These are phyloP conservation scores for Apostasia shenzhenica DNA, from an alignment of 106 monocot genomes.

Conservation along the genomic window DNA sequence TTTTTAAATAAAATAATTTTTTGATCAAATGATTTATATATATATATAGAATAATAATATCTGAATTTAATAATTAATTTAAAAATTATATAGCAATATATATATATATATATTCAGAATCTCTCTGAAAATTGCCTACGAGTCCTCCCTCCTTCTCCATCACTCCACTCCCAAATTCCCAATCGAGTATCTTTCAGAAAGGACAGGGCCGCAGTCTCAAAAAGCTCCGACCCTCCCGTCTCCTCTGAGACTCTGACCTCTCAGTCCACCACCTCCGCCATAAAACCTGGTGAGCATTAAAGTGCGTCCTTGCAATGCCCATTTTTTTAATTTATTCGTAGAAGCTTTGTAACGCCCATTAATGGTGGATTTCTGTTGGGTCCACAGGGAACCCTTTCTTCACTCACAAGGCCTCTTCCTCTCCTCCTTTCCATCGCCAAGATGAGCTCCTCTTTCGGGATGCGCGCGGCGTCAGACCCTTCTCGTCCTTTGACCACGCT, in stretches of 20 bases:
- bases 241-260: background rate
- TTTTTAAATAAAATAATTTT: no score
- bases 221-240: background rate
- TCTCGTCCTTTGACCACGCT: background rate
- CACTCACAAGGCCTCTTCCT: background rate
- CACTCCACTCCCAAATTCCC: background rate
- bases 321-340: no score
- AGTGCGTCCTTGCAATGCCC: background rate
- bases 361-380: constrained; percentile 9
- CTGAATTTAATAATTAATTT: no score
- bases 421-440: background rate
- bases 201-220: background rate
- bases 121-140: no score
- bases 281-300: background rate
- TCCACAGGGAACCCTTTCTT: constrained; percentile 1
- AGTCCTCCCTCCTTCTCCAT: no score
- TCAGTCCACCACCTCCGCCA: background rate
- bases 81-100: no score
- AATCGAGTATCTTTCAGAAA: background rate
- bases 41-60: no score
- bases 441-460: background rate
- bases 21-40: no score
- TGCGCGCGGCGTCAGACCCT: background rate
- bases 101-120: no score
- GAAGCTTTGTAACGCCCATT: constrained; percentile 1